Evolutionary conservation across 2,329 filamentous ascomycete genomes (phyloP).

Genomic region (Beauveria rudraprayagi): DNA sequence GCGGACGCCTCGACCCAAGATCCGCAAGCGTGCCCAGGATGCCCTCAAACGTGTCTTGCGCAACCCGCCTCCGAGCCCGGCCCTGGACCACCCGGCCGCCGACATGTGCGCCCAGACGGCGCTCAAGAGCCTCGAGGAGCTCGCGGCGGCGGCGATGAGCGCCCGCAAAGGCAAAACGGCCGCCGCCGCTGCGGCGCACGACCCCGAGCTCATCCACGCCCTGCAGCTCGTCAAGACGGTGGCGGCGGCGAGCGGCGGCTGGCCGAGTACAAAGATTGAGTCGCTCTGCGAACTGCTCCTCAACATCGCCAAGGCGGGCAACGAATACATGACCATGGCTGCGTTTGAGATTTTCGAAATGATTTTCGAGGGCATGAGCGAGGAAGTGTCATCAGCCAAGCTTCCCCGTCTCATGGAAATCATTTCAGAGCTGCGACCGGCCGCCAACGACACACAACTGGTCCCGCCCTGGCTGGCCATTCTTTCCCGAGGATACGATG

Average conservation of each 20-base stretch:
- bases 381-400: conserved; percentile 82
- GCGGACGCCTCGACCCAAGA: conserved; percentile 83
- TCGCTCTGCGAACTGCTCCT: conserved; percentile 81
- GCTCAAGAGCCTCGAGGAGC: conserved; percentile 68
- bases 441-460: conserved; percentile 87
- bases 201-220: conserved; percentile 82
- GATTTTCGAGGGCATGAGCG: conserved; percentile 86
- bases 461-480: conserved; percentile 96
- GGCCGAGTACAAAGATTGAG: conserved; percentile 96
- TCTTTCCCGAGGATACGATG: conserved; percentile 86
- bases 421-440: conserved; percentile 84
- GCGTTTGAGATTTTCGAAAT: conserved; percentile 97
- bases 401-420: conserved; percentile 83
- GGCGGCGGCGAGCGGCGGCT: conserved; percentile 78
- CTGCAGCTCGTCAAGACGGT: conserved; percentile 88
- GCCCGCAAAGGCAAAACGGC: conserved; percentile 59
- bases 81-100: conserved; percentile 85
- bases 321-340: conserved; percentile 93
- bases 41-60: conserved; percentile 75
- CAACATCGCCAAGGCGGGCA: conserved; percentile 79
- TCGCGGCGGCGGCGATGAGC: conserved; percentile 53
- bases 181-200: conserved; percentile 49
- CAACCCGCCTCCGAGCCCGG: conserved; percentile 82
- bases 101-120: conserved; percentile 95
- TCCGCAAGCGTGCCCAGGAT: conserved; percentile 87